Percentiles rank a stretch among this genome's conserved stretches.
phyloP scores from a whole-genome alignment of 257 asterid species.

The Craterostigma plantagineum region DNA sequence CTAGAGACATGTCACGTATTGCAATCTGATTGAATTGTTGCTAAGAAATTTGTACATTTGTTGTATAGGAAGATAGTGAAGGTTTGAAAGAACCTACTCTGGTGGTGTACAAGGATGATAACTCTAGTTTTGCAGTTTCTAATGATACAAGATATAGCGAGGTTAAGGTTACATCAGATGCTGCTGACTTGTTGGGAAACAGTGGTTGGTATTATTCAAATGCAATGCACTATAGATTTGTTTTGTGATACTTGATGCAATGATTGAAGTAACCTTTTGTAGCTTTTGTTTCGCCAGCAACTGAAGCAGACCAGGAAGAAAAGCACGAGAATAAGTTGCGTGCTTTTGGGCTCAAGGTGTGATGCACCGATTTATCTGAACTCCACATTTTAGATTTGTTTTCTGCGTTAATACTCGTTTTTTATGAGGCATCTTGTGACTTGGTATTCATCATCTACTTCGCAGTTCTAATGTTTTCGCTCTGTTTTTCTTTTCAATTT shows the following conservation, averaged over 20 bases:
- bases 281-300: background rate
- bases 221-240: background rate
- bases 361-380: too few relatives aligned
- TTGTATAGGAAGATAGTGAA: conserved; percentile 36
- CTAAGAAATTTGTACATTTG: conserved; percentile 3
- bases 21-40: conserved; percentile 1
- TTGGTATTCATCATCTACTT: background rate
- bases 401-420: too few relatives aligned
- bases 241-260: background rate
- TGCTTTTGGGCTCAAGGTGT: too few relatives aligned
- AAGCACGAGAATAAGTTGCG: too few relatives aligned
- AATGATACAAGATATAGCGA: conserved; percentile 17
- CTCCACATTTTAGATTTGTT: too few relatives aligned
- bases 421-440: too few relatives aligned
- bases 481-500: background rate
- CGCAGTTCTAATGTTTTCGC: background rate
- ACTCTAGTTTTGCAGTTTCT: conserved; percentile 20
- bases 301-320: too few relatives aligned
- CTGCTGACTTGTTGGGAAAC: conserved; percentile 9
- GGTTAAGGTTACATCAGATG: conserved; percentile 15
- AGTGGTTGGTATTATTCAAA: conserved; percentile 35
- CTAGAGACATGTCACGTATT: background rate
- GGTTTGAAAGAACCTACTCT: conserved; percentile 42
- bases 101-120: conserved; percentile 51
- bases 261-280: background rate